Evolutionary conservation across 352 stramenopile species (phyloP).

Genomic region (Pythium insidiosum): DNA sequence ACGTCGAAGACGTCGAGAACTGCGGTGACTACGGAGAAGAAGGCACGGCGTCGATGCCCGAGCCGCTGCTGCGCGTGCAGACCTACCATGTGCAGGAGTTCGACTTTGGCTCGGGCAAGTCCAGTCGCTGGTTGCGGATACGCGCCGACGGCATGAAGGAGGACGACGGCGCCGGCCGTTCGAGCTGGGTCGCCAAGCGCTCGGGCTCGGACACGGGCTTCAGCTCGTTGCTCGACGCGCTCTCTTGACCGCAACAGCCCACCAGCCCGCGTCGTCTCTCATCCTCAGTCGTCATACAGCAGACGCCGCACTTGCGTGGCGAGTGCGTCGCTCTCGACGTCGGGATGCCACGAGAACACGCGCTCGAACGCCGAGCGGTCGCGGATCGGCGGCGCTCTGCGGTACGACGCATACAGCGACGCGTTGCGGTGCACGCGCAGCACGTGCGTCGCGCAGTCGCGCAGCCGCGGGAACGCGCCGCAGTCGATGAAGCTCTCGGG

Average conservation of each 20-base stretch:
- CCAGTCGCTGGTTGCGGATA: constrained; percentile 55
- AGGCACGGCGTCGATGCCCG: constrained; percentile 23
- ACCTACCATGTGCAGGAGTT: constrained; percentile 78
- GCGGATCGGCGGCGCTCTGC: constrained; percentile 18
- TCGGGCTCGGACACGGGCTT: constrained; percentile 21
- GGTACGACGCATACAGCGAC: constrained; percentile 26
- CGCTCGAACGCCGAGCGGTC: constrained; percentile 23
- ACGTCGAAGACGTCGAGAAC: constrained; percentile 71
- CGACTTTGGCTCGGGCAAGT: constrained; percentile 64
- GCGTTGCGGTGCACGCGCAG: constrained; percentile 25
- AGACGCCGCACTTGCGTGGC: not conserved
- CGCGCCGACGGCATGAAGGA: constrained; percentile 52
- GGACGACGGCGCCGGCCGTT: constrained; percentile 4
- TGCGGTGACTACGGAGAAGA: constrained; percentile 36
- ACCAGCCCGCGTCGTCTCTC: constrained; percentile 3
- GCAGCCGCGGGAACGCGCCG: constrained; percentile 23
- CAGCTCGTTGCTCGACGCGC: constrained; percentile 20
- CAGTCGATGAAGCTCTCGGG: constrained; percentile 45
- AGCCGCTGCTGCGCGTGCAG: constrained; percentile 50
- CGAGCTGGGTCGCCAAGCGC: constrained; percentile 12
- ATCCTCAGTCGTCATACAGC: constrained; percentile 12
- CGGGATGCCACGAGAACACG: constrained; percentile 36
- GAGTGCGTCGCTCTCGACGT: constrained; percentile 11
- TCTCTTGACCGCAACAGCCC: constrained; percentile 8
- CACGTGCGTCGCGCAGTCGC: constrained; percentile 26